phyloP scores from a whole-genome alignment of 2,329 filamentous ascomycete species.

The Trichoderma oligosporum region DNA sequence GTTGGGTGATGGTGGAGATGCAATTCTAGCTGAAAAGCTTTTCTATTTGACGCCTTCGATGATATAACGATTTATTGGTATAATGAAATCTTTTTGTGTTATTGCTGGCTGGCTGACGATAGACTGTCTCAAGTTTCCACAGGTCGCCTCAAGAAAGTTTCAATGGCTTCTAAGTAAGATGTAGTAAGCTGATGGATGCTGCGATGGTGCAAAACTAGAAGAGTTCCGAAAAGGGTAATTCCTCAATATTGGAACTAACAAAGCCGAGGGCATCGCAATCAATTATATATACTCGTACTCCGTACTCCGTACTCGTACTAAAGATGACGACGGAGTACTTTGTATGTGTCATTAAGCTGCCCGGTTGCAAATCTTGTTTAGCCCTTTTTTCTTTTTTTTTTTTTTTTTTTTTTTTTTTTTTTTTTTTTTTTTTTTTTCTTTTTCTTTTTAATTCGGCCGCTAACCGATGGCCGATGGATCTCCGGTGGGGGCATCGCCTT shows the following conservation, averaged over 20 bases:
- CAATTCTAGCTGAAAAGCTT: no score
- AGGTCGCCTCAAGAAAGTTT: slow-evolving; percentile 9
- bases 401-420: no score
- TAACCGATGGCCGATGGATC: slow-evolving; percentile 18
- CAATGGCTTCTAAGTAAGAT: slow-evolving; percentile 5
- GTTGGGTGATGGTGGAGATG: no score
- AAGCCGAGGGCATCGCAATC: slow-evolving; percentile 6
- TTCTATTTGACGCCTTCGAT: no score
- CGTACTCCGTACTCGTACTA: no score
- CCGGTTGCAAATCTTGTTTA: background rate
- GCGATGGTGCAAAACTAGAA: background rate
- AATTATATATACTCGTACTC: no score
- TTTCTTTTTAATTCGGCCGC: no score
- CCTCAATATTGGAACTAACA: background rate
- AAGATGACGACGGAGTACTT: no score
- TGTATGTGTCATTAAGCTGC: slow-evolving; percentile 17
- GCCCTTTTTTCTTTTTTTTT: no score
- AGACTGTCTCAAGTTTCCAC: no score
- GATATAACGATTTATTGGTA: no score
- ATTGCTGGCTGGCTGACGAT: background rate
- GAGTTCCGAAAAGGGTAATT: slow-evolving; percentile 10
- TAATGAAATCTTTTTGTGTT: background rate
- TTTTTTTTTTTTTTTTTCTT: no score
- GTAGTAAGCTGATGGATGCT: slow-evolving; percentile 14
- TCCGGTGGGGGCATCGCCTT: slow-evolving; percentile 13